phyloP scores from a whole-genome alignment of 2,329 filamentous ascomycete species.

The Madurella mycetomatis region DNA sequence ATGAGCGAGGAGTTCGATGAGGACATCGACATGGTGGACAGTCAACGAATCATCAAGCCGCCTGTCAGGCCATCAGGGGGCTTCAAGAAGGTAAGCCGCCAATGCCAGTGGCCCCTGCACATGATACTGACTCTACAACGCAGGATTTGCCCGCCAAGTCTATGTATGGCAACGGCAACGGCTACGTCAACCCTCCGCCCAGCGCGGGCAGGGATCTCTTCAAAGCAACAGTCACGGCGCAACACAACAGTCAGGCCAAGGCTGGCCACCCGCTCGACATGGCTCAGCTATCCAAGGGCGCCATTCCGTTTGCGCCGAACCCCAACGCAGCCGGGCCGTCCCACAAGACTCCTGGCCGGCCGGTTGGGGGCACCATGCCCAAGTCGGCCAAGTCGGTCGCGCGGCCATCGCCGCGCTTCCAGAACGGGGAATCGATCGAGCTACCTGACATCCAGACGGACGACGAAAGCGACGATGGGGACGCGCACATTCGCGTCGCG shows the following conservation, averaged over 20 bases:
- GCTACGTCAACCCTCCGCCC: constrained; percentile 55
- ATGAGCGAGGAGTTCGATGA: constrained; percentile 69
- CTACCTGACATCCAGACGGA: constrained; percentile 95
- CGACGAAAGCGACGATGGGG: constrained; percentile 66
- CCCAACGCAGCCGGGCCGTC: constrained; percentile 47
- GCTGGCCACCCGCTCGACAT: constrained; percentile 71
- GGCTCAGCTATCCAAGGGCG: constrained; percentile 81
- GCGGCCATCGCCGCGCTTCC: constrained; percentile 76
- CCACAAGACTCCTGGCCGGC: constrained; percentile 68
- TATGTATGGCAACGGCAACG: constrained; percentile 52
- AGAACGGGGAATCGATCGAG: constrained; percentile 83
- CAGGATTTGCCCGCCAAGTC: constrained; percentile 60
- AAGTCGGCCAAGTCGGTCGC: constrained; percentile 60
- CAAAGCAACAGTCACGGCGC: constrained; percentile 61
- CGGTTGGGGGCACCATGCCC: constrained; percentile 39
- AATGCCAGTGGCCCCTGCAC: not conserved
- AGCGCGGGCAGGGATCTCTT: constrained; percentile 54
- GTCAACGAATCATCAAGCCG: constrained; percentile 62
- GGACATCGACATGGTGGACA: constrained; percentile 52
- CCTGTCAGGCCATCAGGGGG: constrained; percentile 76
- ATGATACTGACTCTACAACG: constrained; percentile 32
- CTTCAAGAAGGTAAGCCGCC: constrained; percentile 58
- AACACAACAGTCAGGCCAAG: constrained; percentile 62
- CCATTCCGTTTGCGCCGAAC: constrained; percentile 80
- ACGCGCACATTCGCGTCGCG: constrained; percentile 49